These are phyloP conservation scores for Lactarius indigo DNA, from an alignment of 768 basidiomycete genomes.

Conservation along the genomic window DNA sequence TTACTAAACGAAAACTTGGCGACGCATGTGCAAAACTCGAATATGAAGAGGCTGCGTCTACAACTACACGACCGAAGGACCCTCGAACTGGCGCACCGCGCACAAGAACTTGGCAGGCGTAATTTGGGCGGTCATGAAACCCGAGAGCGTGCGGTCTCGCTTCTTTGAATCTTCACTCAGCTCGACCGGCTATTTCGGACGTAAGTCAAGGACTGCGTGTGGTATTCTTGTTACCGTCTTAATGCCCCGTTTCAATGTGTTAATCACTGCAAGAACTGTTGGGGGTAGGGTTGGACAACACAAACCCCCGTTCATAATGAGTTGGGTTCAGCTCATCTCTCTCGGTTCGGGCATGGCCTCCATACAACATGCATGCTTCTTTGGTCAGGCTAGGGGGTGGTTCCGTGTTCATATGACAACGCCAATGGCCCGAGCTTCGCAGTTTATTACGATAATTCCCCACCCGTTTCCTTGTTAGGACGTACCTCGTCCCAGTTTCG, in stretches of 20 bases:
- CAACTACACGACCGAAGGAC: not conserved
- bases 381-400: not conserved
- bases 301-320: not conserved
- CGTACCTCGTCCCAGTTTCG: not conserved
- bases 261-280: not conserved
- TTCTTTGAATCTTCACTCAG: not conserved
- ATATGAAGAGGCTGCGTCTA: not conserved
- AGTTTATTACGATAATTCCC: not conserved
- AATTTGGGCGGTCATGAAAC: constrained; percentile 13
- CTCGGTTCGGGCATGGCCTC: not conserved
- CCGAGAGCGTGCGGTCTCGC: not conserved
- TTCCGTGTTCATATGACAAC: constrained; percentile 8
- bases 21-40: not conserved
- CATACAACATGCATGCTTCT: not conserved
- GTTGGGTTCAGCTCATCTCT: not conserved
- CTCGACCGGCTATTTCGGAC: not conserved
- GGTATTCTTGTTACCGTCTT: not conserved
- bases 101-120: not conserved
- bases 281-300: not conserved
- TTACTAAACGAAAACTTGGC: not conserved
- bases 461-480: not conserved
- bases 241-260: not conserved
- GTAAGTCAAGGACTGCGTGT: not conserved
- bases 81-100: not conserved
- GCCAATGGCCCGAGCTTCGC: not conserved